phyloP scores from a whole-genome alignment of 2,329 filamentous ascomycete genomes.

The Fusarium sp. region DNA sequence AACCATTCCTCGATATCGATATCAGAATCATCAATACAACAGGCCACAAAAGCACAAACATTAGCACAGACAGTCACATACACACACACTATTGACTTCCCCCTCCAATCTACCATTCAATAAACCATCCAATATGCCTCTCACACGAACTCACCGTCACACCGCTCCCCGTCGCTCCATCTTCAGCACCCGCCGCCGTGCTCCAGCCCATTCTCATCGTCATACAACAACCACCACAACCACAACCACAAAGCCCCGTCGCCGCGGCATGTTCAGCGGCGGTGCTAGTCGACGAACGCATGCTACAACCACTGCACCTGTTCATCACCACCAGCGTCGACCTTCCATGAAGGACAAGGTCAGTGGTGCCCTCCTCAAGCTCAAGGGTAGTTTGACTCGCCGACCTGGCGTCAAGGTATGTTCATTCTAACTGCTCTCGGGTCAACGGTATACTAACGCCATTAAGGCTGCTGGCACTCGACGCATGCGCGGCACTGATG shows the following conservation, averaged over 20 bases:
- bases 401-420: conserved; percentile 75
- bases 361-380: conserved; percentile 76
- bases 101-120: background rate
- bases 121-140: conserved; percentile 44
- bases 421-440: background rate
- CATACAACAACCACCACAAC: conserved; percentile 50
- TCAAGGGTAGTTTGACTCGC: conserved; percentile 75
- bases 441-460: conserved; percentile 5
- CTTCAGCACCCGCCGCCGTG: conserved; percentile 38
- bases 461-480: conserved; percentile 75
- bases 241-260: conserved; percentile 51
- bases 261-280: conserved; percentile 53
- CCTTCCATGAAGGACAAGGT: conserved; percentile 79
- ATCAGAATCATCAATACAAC: conserved; percentile 1
- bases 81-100: conserved; percentile 1
- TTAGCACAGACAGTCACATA: background rate
- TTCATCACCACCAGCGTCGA: conserved; percentile 73
- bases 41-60: conserved; percentile 7
- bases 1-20: background rate
- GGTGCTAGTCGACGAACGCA: conserved; percentile 50
- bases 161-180: conserved; percentile 43
- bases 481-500: conserved; percentile 79
- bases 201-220: conserved; percentile 38
- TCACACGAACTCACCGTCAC: conserved; percentile 39
- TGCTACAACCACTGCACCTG: conserved; percentile 45